A percentile compares a stretch with the other conserved stretches of the same genome.
These are phyloP conservation scores for Tolypocladium inflatum DNA, from an alignment of 2,329 filamentous ascomycete genomes.

Conservation along the genomic window DNA sequence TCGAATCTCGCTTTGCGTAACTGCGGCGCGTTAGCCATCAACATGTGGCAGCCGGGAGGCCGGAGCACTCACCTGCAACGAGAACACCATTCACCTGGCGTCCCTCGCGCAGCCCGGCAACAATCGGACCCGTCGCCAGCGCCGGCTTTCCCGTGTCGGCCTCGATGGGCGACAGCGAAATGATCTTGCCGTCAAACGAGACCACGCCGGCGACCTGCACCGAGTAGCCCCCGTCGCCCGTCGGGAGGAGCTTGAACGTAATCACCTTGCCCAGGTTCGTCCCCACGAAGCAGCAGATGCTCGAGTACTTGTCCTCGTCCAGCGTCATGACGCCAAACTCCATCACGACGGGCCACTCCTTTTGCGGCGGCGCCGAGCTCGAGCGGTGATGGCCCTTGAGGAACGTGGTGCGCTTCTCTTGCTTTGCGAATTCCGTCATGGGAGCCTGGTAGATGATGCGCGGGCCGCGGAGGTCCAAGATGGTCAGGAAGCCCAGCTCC, in stretches of 20 bases:
- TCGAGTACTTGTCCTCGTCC: slow-evolving; percentile 92
- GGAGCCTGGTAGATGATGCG: slow-evolving; percentile 69
- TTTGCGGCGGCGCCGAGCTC: slow-evolving; percentile 25
- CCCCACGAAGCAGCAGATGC: slow-evolving; percentile 84
- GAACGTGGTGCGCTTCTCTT: slow-evolving; percentile 69
- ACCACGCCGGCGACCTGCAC: slow-evolving; percentile 62
- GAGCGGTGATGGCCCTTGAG: slow-evolving; percentile 33
- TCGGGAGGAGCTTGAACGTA: slow-evolving; percentile 84
- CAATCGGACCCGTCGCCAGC: slow-evolving; percentile 61
- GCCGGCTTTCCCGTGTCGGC: slow-evolving; percentile 69
- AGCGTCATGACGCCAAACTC: slow-evolving; percentile 92
- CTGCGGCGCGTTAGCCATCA: slow-evolving; percentile 28
- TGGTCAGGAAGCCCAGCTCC: slow-evolving; percentile 67
- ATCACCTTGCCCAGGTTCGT: slow-evolving; percentile 75
- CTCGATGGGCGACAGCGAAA: slow-evolving; percentile 72
- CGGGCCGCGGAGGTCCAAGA: slow-evolving; percentile 84
- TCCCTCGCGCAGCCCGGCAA: slow-evolving; percentile 69
- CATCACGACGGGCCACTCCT: slow-evolving; percentile 71
- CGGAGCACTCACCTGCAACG: slow-evolving; percentile 52
- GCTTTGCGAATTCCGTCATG: slow-evolving; percentile 63
- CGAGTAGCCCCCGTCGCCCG: slow-evolving; percentile 56
- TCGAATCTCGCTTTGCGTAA: slow-evolving; percentile 63
- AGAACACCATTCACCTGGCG: slow-evolving; percentile 70
- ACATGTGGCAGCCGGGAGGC: neutral
- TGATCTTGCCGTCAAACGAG: slow-evolving; percentile 57